Conservation (phyloP, 148 eudicot species). For the Rhododendron molle region DNA sequence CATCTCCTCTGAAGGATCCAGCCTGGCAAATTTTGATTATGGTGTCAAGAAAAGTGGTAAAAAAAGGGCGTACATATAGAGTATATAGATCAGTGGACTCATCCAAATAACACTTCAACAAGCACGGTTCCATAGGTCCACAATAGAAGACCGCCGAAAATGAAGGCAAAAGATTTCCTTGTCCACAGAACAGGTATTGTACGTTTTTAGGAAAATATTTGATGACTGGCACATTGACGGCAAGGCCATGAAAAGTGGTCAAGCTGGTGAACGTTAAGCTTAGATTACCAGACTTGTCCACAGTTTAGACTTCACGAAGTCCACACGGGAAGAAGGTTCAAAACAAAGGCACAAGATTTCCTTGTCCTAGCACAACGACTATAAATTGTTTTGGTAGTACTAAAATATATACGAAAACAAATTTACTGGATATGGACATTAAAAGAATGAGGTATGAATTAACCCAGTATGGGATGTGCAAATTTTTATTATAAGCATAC, state of each 20-base stretch:
- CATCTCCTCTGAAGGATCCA: conserved; percentile 54
- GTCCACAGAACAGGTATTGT: background rate
- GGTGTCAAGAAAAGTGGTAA: background rate
- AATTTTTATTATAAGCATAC: too few relatives aligned
- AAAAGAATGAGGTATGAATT: background rate
- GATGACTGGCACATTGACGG: background rate
- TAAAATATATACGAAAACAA: background rate
- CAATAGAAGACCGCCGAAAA: background rate
- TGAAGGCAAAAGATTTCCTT: background rate
- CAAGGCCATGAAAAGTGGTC: background rate
- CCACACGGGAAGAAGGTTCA: background rate
- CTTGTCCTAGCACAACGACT: background rate
- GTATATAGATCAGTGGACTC: background rate
- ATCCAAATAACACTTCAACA: conserved; percentile 3
- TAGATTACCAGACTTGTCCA: background rate
- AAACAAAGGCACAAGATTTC: background rate
- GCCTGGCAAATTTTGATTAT: conserved; percentile 38
- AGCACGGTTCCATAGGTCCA: background rate
- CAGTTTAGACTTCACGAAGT: background rate
- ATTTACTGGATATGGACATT: background rate
- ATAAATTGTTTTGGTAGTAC: background rate
- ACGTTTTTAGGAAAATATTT: background rate
- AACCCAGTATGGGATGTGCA: background rate
- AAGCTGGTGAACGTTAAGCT: background rate
- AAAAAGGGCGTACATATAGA: background rate